A percentile compares a stretch with the other conserved stretches of the same genome.
Evolutionary conservation across 140 eudicot species (phyloP).

Genomic region (Ambrosia hybrid): DNA sequence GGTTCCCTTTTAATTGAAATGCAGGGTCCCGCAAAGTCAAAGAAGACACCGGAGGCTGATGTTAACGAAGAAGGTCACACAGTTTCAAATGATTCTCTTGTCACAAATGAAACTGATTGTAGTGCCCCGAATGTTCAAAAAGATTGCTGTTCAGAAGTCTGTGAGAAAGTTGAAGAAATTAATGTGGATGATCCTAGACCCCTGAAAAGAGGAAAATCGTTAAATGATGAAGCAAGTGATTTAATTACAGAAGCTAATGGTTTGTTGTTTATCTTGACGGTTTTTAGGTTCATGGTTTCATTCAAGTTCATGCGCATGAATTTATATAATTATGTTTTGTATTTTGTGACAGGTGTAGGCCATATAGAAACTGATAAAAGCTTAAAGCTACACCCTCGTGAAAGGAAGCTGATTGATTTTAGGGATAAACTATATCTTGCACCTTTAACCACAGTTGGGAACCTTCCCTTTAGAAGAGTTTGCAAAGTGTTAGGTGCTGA

Average conservation of each 20-base stretch:
- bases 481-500: conserved; percentile 96
- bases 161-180: conserved; percentile 34
- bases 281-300: not conserved
- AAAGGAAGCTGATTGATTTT: conserved; percentile 88
- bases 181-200: conserved; percentile 59
- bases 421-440: conserved; percentile 91
- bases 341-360: conserved; percentile 46
- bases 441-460: conserved; percentile 96
- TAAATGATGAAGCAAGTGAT: conserved; percentile 33
- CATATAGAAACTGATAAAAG: conserved; percentile 58
- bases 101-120: conserved; percentile 43
- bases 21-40: conserved; percentile 50
- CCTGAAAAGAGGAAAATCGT: conserved; percentile 65
- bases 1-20: conserved; percentile 17
- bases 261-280: conserved; percentile 25
- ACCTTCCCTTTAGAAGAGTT: conserved; percentile 87
- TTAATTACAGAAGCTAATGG: conserved; percentile 39
- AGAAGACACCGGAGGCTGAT: conserved; percentile 27
- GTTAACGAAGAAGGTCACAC: conserved; percentile 41
- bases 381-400: conserved; percentile 72
- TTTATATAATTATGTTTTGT: conserved; percentile 6
- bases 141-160: conserved; percentile 33
- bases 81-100: conserved; percentile 38
- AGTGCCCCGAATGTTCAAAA: conserved; percentile 18
- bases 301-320: not conserved